These are phyloP conservation scores for Colletotrichum chlorophyti DNA, from an alignment of 2,329 filamentous ascomycete genomes.

Conservation along the genomic window DNA sequence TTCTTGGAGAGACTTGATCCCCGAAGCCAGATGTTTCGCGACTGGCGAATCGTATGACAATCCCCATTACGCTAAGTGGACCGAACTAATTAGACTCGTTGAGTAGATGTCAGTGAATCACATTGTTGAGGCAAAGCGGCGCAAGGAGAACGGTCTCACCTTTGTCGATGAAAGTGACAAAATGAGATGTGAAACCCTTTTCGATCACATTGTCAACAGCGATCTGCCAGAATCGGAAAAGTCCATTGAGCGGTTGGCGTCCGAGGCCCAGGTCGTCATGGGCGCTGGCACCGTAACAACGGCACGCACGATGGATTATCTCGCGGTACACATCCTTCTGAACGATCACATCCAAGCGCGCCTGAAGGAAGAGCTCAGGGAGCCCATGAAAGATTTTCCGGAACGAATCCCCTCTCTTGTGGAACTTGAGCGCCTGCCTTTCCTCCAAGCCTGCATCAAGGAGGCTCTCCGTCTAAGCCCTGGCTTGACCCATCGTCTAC, in stretches of 20 bases:
- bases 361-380: slow-evolving; percentile 43
- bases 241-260: background rate
- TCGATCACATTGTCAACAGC: slow-evolving; percentile 38
- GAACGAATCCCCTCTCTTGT: slow-evolving; percentile 35
- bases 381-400: slow-evolving; percentile 37
- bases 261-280: slow-evolving; percentile 44
- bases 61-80: background rate
- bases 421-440: slow-evolving; percentile 44
- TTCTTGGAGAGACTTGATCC: background rate
- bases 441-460: slow-evolving; percentile 57
- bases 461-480: slow-evolving; percentile 58
- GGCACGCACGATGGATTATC: slow-evolving; percentile 40
- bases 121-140: background rate
- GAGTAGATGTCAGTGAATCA: background rate
- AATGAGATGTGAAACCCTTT: slow-evolving; percentile 37
- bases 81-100: background rate
- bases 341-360: slow-evolving; percentile 37
- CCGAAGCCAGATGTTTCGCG: background rate
- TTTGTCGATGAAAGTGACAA: background rate
- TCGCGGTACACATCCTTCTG: slow-evolving; percentile 42
- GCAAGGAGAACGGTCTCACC: background rate
- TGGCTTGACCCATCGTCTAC: slow-evolving; percentile 47
- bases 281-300: slow-evolving; percentile 61
- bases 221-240: background rate
- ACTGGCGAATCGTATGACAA: background rate